phyloP scores from a whole-genome alignment of 2,329 filamentous ascomycete species.

The Phoma sp. region DNA sequence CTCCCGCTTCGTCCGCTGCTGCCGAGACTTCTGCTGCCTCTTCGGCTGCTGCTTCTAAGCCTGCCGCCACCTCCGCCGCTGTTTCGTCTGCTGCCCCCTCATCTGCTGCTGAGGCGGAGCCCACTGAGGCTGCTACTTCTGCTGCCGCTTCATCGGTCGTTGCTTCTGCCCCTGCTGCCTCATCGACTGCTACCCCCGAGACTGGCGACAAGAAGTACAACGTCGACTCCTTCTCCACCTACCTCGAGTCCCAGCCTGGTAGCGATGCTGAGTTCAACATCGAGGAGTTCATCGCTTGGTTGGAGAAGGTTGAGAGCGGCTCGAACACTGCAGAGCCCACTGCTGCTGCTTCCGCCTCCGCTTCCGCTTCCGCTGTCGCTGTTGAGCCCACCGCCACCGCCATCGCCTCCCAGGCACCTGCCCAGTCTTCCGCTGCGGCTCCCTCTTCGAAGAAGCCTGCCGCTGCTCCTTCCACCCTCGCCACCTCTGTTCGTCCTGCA shows the following conservation, averaged over 20 bases:
- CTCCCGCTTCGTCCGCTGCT: constrained; percentile 6
- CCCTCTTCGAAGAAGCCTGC: constrained; percentile 5
- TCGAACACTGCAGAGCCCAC: constrained; percentile 10
- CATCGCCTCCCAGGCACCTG: background rate
- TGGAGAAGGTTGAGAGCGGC: constrained; percentile 17
- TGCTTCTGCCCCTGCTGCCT: constrained; percentile 18
- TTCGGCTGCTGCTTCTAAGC: constrained; percentile 3
- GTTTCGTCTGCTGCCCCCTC: constrained; percentile 6
- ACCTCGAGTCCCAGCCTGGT: constrained; percentile 15
- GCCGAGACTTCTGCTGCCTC: background rate
- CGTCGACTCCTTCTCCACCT: constrained; percentile 6
- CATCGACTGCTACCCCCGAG: constrained; percentile 14
- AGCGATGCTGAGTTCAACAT: constrained; percentile 14
- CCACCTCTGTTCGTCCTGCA: constrained; percentile 29
- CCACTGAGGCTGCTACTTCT: constrained; percentile 5
- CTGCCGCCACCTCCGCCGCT: constrained; percentile 4
- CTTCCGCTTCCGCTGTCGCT: constrained; percentile 7
- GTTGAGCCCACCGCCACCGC: constrained; percentile 2
- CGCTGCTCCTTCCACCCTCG: constrained; percentile 24
- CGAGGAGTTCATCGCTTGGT: constrained; percentile 16
- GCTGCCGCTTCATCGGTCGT: constrained; percentile 11
- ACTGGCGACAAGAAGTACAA: constrained; percentile 15
- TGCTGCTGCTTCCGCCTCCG: constrained; percentile 3
- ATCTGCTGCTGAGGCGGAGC: constrained; percentile 12
- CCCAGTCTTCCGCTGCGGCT: constrained; percentile 5